These are phyloP conservation scores for Solanum pinnatisectum DNA, from an alignment of 257 asterid species.

Conservation along the genomic window DNA sequence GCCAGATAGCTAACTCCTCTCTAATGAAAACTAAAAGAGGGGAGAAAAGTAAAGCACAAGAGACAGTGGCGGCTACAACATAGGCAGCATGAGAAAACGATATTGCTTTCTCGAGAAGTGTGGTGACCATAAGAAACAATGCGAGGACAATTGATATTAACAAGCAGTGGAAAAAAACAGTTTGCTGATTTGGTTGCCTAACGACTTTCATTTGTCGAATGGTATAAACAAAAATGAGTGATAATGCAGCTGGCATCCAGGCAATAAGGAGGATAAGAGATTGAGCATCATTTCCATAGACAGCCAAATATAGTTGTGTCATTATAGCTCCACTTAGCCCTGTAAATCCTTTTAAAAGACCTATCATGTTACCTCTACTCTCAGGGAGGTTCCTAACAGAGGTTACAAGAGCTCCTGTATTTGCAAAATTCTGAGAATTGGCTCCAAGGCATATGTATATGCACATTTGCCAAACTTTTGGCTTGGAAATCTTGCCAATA, in stretches of 20 bases:
- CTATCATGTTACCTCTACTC: constrained; percentile 24
- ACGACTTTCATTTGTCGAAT: constrained; percentile 14
- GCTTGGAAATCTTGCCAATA: constrained; percentile 4
- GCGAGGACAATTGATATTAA: constrained; percentile 12
- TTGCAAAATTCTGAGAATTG: constrained; percentile 27
- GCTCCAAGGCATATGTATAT: constrained; percentile 28
- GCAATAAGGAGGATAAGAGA: constrained; percentile 25
- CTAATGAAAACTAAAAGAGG: constrained; percentile 17
- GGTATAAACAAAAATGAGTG: constrained; percentile 13
- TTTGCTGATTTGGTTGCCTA: constrained; percentile 25
- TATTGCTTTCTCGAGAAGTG: constrained; percentile 17
- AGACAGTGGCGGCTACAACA: constrained; percentile 12
- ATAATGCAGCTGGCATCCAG: constrained; percentile 33
- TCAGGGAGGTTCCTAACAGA: constrained; percentile 33
- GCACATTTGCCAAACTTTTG: constrained; percentile 25
- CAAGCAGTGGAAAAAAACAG: constrained; percentile 15
- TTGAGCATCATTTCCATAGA: constrained; percentile 28
- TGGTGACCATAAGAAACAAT: constrained; percentile 11
- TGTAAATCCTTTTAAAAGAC: constrained; percentile 29
- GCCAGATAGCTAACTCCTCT: constrained; percentile 22
- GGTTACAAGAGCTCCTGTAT: constrained; percentile 26
- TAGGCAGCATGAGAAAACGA: constrained; percentile 15
- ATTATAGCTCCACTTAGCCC: constrained; percentile 35
- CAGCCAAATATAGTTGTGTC: constrained; percentile 25
- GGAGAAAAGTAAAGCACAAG: constrained; percentile 19